Conservation (phyloP, 1,284 basidiomycete genomes). For the Xerocomus nothofagi region DNA sequence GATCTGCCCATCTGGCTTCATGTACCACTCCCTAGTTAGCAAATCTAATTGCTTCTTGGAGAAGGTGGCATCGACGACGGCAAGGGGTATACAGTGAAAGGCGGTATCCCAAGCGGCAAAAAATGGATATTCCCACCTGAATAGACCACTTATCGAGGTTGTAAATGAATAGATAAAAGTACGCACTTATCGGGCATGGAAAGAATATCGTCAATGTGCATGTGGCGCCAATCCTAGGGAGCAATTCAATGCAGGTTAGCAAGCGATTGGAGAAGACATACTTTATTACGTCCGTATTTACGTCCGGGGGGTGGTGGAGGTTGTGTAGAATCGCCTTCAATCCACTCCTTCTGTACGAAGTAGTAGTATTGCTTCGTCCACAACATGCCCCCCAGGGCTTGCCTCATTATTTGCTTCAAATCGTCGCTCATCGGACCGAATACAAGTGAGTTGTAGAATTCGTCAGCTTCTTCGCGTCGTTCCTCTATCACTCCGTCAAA, state of each 20-base stretch:
- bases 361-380: slow-evolving; percentile 99
- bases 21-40: slow-evolving; percentile 98
- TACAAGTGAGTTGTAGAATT: slow-evolving; percentile 87
- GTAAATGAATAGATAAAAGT: background rate
- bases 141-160: slow-evolving; percentile 3
- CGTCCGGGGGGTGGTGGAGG: slow-evolving; percentile 91
- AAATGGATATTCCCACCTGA: slow-evolving; percentile 95
- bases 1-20: slow-evolving; percentile 97
- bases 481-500: slow-evolving; percentile 93
- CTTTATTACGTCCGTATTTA: slow-evolving; percentile 83
- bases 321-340: slow-evolving; percentile 92
- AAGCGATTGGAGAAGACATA: slow-evolving; percentile 28
- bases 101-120: slow-evolving; percentile 96
- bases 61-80: slow-evolving; percentile 91
- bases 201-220: slow-evolving; percentile 93
- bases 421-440: slow-evolving; percentile 87
- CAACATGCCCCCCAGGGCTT: slow-evolving; percentile 97
- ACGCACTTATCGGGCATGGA: slow-evolving; percentile 97
- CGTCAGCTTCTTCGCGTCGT: slow-evolving; percentile 88
- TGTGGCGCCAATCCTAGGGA: slow-evolving; percentile 85
- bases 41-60: slow-evolving; percentile 98
- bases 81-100: slow-evolving; percentile 97
- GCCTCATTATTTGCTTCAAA: slow-evolving; percentile 93
- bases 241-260: slow-evolving; percentile 1
- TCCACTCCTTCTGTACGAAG: slow-evolving; percentile 96